Evolutionary conservation across 1,284 basidiomycete genomes (phyloP).

Genomic region (Moesziomyces parantarcticus): DNA sequence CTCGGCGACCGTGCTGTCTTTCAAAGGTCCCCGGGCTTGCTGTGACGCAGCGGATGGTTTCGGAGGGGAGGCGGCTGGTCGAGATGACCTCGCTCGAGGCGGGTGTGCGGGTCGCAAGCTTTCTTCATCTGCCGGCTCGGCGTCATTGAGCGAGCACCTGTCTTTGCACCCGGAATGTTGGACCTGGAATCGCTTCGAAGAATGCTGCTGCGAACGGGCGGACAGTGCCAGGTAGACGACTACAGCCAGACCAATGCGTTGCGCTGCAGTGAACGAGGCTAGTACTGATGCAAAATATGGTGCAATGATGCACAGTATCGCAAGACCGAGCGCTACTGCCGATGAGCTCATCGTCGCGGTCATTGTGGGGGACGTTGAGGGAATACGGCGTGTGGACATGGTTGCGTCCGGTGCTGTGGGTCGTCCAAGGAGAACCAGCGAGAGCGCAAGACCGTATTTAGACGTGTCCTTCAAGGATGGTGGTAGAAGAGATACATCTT

Average conservation of each 20-base stretch:
- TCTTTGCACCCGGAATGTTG: not conserved
- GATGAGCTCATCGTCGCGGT: not conserved
- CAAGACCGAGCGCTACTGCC: conserved; percentile 1
- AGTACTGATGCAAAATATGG: conserved; percentile 16
- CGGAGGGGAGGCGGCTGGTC: not conserved
- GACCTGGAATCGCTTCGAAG: conserved; percentile 17
- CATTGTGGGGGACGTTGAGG: not conserved
- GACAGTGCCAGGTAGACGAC: conserved; percentile 14
- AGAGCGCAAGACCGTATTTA: not conserved
- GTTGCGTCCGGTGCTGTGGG: not conserved
- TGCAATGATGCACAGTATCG: conserved; percentile 1
- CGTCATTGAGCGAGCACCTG: no score
- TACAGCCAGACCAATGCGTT: conserved; percentile 2
- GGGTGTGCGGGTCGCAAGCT: not conserved
- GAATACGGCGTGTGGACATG: no score
- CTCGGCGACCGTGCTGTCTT: conserved; percentile 4
- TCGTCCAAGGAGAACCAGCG: no score
- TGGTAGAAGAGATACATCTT: not conserved
- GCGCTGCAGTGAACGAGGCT: conserved; percentile 3
- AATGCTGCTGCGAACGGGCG: conserved; percentile 18
- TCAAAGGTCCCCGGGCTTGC: not conserved
- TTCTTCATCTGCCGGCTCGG: no score
- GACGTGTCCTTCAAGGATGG: not conserved
- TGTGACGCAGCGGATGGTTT: not conserved
- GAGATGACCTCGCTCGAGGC: not conserved